Percentiles rank a stretch among this genome's conserved stretches.
These are phyloP conservation scores for Suillus brevipes DNA, from an alignment of 768 basidiomycete genomes.

Conservation along the genomic window DNA sequence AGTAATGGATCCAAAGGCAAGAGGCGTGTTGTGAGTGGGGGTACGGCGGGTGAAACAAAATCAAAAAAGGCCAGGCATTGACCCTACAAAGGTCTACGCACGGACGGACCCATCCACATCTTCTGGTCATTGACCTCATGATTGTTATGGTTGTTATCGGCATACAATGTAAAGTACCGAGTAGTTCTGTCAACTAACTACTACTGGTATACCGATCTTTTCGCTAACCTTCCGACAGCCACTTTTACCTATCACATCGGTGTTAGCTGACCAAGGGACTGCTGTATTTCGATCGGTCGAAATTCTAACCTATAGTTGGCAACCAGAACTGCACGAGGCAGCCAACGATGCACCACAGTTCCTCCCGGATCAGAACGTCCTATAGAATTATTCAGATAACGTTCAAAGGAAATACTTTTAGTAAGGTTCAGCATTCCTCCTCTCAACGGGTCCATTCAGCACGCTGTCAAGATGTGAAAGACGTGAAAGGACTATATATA, in stretches of 20 bases:
- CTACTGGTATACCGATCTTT: background rate
- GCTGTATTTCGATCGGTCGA: background rate
- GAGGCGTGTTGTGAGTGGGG: slow-evolving; percentile 1
- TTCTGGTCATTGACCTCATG: too few relatives aligned
- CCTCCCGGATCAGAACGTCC: background rate
- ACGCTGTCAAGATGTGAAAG: background rate
- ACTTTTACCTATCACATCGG: background rate
- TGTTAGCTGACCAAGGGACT: background rate
- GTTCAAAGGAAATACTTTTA: background rate
- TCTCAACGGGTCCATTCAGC: background rate
- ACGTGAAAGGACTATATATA: background rate
- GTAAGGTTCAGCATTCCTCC: background rate
- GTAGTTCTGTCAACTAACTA: background rate
- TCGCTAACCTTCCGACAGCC: background rate
- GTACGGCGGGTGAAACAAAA: background rate
- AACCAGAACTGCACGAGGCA: background rate
- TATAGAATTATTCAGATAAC: background rate
- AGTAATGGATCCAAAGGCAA: background rate
- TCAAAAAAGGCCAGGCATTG: background rate
- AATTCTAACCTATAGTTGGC: slow-evolving; percentile 1
- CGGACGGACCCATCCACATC: background rate
- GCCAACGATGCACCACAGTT: background rate
- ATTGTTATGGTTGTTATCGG: background rate
- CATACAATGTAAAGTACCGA: background rate
- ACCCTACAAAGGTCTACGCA: background rate